Conservation (phyloP, 768 basidiomycete genomes). For the Xerocomus spinulosus region DNA sequence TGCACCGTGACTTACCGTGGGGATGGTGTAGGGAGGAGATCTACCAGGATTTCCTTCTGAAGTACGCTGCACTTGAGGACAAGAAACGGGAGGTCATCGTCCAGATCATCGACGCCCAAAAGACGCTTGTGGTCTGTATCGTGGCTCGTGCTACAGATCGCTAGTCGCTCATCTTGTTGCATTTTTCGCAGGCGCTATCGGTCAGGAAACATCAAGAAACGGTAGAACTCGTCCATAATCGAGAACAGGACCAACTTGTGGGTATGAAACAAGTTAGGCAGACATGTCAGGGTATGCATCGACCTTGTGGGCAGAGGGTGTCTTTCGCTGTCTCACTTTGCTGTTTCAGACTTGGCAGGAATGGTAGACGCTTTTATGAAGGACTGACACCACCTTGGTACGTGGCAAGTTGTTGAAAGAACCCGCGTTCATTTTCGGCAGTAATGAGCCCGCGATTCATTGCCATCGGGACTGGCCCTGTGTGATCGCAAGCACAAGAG, state of each 20-base stretch:
- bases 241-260: slow-evolving; percentile 24
- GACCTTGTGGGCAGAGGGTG: neutral
- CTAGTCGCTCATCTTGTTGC: neutral
- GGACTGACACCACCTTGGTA: slow-evolving; percentile 4
- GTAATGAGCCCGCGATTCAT: neutral
- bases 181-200: slow-evolving; percentile 19
- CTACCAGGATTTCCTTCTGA: slow-evolving; percentile 25
- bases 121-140: slow-evolving; percentile 23
- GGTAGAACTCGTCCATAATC: slow-evolving; percentile 16
- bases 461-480: neutral
- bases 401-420: neutral
- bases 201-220: slow-evolving; percentile 27
- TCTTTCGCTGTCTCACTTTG: neutral
- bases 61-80: slow-evolving; percentile 24
- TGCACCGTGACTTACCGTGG: neutral
- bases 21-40: slow-evolving; percentile 16
- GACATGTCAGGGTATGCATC: slow-evolving; percentile 18
- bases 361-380: slow-evolving; percentile 22
- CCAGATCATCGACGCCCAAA: slow-evolving; percentile 22
- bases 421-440: neutral
- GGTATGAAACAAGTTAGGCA: slow-evolving; percentile 18
- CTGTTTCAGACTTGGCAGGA: slow-evolving; percentile 12
- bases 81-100: slow-evolving; percentile 25
- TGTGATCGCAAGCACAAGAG: neutral
- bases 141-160: neutral